These are phyloP conservation scores for Metarhizium album DNA, from an alignment of 2,329 filamentous ascomycete species.

Conservation along the genomic window DNA sequence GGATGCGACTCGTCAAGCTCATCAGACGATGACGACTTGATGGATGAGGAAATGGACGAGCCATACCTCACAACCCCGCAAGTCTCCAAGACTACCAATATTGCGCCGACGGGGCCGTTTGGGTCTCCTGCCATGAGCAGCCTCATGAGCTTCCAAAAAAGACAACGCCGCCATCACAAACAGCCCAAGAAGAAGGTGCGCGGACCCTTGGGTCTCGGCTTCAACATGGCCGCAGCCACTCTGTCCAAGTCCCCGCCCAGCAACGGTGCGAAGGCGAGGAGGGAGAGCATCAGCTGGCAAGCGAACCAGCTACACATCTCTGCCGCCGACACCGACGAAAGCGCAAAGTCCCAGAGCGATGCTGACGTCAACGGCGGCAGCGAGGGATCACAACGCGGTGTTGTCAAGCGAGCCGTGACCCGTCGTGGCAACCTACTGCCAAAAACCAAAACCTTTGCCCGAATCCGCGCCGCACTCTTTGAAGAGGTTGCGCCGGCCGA, in stretches of 20 bases:
- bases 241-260: conserved; percentile 67
- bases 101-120: conserved; percentile 41
- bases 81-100: conserved; percentile 45
- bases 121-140: conserved; percentile 63
- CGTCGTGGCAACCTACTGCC: conserved; percentile 83
- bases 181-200: conserved; percentile 47
- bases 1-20: conserved; percentile 69
- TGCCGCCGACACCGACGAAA: conserved; percentile 56
- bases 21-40: conserved; percentile 57
- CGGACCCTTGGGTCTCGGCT: conserved; percentile 38
- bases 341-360: conserved; percentile 58
- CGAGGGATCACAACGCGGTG: conserved; percentile 52
- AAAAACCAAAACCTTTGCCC: conserved; percentile 91
- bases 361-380: conserved; percentile 33
- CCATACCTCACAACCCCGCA: conserved; percentile 77
- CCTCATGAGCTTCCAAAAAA: conserved; percentile 73
- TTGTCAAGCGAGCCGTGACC: conserved; percentile 74
- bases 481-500: conserved; percentile 86
- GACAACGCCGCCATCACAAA: conserved; percentile 62
- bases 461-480: conserved; percentile 78
- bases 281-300: conserved; percentile 84
- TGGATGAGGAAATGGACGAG: conserved; percentile 71
- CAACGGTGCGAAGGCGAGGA: conserved; percentile 42
- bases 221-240: conserved; percentile 30
- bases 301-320: conserved; percentile 80